Evolutionary conservation across 2,329 filamentous ascomycete species (phyloP), one percentile per base, ranked within the genome.

Genomic region (Claviceps sp.): DNA sequence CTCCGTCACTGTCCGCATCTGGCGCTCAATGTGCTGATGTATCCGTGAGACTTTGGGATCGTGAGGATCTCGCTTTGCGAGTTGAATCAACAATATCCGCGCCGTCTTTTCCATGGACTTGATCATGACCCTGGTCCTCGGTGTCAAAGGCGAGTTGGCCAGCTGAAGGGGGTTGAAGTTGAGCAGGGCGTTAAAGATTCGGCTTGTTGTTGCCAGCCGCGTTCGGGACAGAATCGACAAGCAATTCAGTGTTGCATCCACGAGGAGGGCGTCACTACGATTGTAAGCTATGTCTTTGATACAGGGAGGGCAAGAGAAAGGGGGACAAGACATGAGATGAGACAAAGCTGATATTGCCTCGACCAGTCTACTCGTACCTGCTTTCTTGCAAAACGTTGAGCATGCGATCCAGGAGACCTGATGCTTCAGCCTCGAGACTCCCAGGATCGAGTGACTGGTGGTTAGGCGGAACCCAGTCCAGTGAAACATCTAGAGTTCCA

Each of bases 61-160:
- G 52, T 86, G 85, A 2, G 87, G 86, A 59, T 93, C 89, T 61
- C 90, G 89, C 70, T 91, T 91, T 58, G 85, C 74, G 50, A 95
- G 73, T 67, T 96, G 90, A 50, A 90, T 78, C 41, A 97, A 75
- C 47, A 98, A 72, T 58, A 89, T 82, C 60, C 89, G 81, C 3
- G 86, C 86, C 24, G 93, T 98, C 64, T 95, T 88, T 67, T 96
- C 91, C 82, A 98, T 93, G 5, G 91, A 97, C 67, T 84, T 88
- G 55, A 95, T 78, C 60, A 91, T 81, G 54, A 98, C 85, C 60
- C 85, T 88, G 48, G 80, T 78, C 63, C 83, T 88, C 2, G 88
- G 78, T 0, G 86, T 91, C 72, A 94, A 79, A 3, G 85, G 83
- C 2, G 81, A 80, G 60, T 81, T 85, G 52, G 86, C 87, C 57